A percentile compares a stretch with the other conserved stretches of the same genome.
phyloP scores from a whole-genome alignment of 768 basidiomycete genomes.

The Dentipellis fragilis region DNA sequence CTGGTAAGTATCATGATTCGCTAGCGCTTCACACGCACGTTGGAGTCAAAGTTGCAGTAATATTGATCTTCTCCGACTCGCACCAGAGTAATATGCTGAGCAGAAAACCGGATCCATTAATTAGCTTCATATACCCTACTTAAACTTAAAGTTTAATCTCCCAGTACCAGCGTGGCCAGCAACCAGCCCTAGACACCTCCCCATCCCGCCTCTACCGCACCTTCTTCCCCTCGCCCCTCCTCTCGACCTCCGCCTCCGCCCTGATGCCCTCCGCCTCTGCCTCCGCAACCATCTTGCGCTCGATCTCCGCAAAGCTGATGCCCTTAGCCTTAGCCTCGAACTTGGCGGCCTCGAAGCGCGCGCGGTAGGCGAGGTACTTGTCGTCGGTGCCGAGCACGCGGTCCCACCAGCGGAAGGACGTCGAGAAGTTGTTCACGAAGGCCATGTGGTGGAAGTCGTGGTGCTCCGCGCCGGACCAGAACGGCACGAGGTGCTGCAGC shows the following conservation, averaged over 20 bases:
- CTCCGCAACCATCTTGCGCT: slow-evolving; percentile 55
- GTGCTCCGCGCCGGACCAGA: slow-evolving; percentile 97
- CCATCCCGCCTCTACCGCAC: not conserved
- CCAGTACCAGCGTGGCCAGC: no score
- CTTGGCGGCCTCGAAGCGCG: slow-evolving; percentile 54
- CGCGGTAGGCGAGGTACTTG: slow-evolving; percentile 79
- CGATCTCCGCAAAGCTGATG: slow-evolving; percentile 36
- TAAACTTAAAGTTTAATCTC: no score
- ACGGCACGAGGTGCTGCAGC: slow-evolving; percentile 80
- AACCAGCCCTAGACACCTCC: no score
- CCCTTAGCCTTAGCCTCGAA: slow-evolving; percentile 17
- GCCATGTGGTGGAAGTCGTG: slow-evolving; percentile 99
- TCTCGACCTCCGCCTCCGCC: slow-evolving; percentile 46
- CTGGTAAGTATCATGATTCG: no score
- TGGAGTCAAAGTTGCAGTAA: no score
- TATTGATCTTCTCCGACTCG: no score
- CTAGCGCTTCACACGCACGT: no score
- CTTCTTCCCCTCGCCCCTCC: slow-evolving; percentile 15
- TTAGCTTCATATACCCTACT: no score
- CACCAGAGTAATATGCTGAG: no score
- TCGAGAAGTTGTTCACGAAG: slow-evolving; percentile 89
- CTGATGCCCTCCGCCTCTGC: slow-evolving; percentile 64
- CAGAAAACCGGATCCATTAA: no score
- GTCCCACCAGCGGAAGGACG: slow-evolving; percentile 93
- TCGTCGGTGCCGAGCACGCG: slow-evolving; percentile 80